Evolutionary conservation across 1,284 basidiomycete genomes (phyloP).

Genomic region (Sporisorium scitamineum): DNA sequence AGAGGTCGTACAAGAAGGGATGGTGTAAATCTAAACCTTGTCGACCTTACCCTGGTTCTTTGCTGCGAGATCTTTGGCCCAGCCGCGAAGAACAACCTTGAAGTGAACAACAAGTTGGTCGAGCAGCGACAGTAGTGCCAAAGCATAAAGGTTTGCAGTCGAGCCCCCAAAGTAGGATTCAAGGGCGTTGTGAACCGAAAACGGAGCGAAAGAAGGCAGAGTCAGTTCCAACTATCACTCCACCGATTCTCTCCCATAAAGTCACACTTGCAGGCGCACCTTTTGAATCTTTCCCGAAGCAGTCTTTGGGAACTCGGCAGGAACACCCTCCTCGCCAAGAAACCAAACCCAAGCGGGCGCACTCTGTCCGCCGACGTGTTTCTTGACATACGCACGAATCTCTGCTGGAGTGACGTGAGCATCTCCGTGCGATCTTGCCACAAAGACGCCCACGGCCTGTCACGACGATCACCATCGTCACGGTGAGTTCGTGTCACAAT

Average conservation of each 20-base stretch:
- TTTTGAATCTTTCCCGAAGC: constrained; percentile 90
- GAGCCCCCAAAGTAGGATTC: neutral
- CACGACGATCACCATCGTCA: neutral
- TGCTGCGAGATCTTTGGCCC: constrained; percentile 64
- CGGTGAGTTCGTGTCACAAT: neutral
- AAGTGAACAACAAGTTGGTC: neutral
- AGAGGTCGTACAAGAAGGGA: neutral
- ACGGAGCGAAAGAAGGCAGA: constrained; percentile 20
- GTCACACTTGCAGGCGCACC: constrained; percentile 70
- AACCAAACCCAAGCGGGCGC: constrained; percentile 87
- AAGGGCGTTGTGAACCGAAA: constrained; percentile 15
- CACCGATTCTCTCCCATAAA: neutral
- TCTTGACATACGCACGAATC: constrained; percentile 51
- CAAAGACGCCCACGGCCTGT: constrained; percentile 59
- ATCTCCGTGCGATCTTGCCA: constrained; percentile 37
- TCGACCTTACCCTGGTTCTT: constrained; percentile 45
- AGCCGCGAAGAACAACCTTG: constrained; percentile 72
- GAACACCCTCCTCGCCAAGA: constrained; percentile 76
- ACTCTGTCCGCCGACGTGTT: constrained; percentile 52
- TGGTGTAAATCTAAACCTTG: constrained; percentile 16
- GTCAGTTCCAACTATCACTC: constrained; percentile 10
- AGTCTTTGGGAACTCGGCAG: constrained; percentile 81
- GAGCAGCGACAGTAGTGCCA: constrained; percentile 1
- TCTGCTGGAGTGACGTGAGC: constrained; percentile 72
- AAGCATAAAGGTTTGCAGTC: constrained; percentile 11